These are phyloP conservation scores for Tephrocybe sp. DNA, from an alignment of 768 basidiomycete species.

Conservation along the genomic window DNA sequence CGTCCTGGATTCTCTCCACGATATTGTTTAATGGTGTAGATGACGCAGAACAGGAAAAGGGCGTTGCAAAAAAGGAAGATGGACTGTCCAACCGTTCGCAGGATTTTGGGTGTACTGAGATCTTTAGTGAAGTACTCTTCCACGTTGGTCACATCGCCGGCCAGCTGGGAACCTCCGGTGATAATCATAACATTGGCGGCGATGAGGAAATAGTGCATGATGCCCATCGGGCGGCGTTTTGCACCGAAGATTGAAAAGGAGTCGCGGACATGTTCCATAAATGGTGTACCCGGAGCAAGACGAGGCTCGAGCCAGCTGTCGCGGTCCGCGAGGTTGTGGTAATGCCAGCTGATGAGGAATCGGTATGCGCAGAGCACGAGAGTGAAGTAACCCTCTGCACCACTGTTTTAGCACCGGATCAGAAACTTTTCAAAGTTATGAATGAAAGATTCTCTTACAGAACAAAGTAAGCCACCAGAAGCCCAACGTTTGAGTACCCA, in stretches of 20 bases:
- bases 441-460: conserved; percentile 14
- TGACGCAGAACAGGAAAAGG: conserved; percentile 22
- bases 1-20: conserved; percentile 13
- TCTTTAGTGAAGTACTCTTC: conserved; percentile 15
- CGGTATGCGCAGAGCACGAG: conserved; percentile 33
- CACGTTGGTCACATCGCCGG: conserved; percentile 17
- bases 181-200: conserved; percentile 32
- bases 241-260: conserved; percentile 24
- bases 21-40: conserved; percentile 24
- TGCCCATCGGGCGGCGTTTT: conserved; percentile 26
- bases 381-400: conserved; percentile 32
- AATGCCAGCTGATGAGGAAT: conserved; percentile 35
- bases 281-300: conserved; percentile 13
- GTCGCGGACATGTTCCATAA: conserved; percentile 19
- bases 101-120: conserved; percentile 19
- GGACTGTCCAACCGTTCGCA: conserved; percentile 29
- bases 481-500: conserved; percentile 23
- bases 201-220: conserved; percentile 29
- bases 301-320: conserved; percentile 35
- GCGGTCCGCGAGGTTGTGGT: conserved; percentile 27
- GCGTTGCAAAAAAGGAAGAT: conserved; percentile 31
- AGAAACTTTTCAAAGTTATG: background rate
- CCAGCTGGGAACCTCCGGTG: conserved; percentile 29
- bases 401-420: conserved; percentile 7
- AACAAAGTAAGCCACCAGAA: conserved; percentile 32